These are phyloP conservation scores for Boletus subparvulus DNA, from an alignment of 768 basidiomycete species.

Conservation along the genomic window DNA sequence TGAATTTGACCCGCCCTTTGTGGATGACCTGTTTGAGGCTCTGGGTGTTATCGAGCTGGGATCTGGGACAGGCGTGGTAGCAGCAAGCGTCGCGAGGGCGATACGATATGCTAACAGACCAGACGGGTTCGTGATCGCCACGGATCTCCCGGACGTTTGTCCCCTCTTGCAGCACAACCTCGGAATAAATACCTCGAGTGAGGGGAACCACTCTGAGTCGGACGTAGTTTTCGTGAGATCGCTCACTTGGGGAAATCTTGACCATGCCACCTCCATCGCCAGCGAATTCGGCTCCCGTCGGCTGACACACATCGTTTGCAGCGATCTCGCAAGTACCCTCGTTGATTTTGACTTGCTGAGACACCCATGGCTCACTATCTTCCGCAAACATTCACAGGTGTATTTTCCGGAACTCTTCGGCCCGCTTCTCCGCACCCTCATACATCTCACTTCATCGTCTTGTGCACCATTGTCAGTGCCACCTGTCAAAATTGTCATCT, in stretches of 20 bases:
- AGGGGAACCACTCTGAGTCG: constrained; percentile 17
- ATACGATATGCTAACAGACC: constrained; percentile 26
- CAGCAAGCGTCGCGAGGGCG: constrained; percentile 44
- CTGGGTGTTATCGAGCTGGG: constrained; percentile 70
- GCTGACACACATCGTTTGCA: constrained; percentile 73
- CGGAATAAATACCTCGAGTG: neutral
- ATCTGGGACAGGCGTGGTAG: constrained; percentile 71
- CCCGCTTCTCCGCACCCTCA: constrained; percentile 69
- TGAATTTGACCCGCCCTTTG: constrained; percentile 58
- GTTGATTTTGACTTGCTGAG: neutral
- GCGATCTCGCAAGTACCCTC: constrained; percentile 66
- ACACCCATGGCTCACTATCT: neutral
- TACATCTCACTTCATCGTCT: constrained; percentile 64
- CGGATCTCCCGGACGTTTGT: constrained; percentile 78
- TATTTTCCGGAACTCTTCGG: constrained; percentile 85
- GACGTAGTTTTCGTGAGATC: constrained; percentile 44
- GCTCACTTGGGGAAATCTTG: constrained; percentile 66
- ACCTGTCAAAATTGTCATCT: constrained; percentile 51
- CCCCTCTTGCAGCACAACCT: constrained; percentile 47
- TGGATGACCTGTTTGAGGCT: constrained; percentile 14
- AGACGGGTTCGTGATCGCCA: constrained; percentile 45
- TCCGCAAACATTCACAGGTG: constrained; percentile 46
- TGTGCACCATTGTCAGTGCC: constrained; percentile 26
- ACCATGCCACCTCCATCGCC: constrained; percentile 43
- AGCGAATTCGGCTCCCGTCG: constrained; percentile 33